Evolutionary conservation across 2,329 filamentous ascomycete species (phyloP).

Genomic region (Magnaporthiopsis incrustans): DNA sequence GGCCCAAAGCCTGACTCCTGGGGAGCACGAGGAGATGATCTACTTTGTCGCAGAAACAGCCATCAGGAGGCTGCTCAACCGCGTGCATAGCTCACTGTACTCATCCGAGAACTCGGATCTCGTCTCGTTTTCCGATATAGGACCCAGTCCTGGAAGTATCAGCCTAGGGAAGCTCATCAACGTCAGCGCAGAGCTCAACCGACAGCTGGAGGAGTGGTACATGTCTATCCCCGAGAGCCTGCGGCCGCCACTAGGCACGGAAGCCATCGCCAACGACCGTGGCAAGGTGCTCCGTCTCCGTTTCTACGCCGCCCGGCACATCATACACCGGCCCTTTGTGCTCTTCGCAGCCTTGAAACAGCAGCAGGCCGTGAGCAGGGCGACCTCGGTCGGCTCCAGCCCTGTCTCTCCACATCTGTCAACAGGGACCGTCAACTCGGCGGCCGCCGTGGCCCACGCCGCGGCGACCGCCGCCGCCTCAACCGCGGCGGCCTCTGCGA

Average conservation of each 20-base stretch:
- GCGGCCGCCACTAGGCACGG: constrained; percentile 46
- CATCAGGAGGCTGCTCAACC: constrained; percentile 32
- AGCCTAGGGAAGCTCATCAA: constrained; percentile 21
- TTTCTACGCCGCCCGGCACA: constrained; percentile 63
- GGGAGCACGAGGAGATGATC: constrained; percentile 26
- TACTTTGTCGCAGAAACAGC: constrained; percentile 34
- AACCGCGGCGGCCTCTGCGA: background rate
- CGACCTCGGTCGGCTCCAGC: constrained; percentile 6
- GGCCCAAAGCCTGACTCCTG: constrained; percentile 22
- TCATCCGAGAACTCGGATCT: constrained; percentile 19
- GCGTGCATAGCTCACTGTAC: constrained; percentile 33
- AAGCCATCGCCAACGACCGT: constrained; percentile 51
- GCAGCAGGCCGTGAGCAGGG: constrained; percentile 5
- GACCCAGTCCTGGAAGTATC: constrained; percentile 14
- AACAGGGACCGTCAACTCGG: background rate
- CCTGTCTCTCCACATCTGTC: constrained; percentile 8
- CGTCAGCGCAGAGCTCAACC: constrained; percentile 27
- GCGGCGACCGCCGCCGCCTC: background rate
- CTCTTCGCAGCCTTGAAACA: constrained; percentile 20
- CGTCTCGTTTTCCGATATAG: constrained; percentile 12
- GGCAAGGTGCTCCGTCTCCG: constrained; percentile 62
- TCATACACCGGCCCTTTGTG: constrained; percentile 58
- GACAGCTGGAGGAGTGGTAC: constrained; percentile 31
- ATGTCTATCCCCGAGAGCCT: constrained; percentile 26
- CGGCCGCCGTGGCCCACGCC: constrained; percentile 6